Evolutionary conservation across 78 protist species (phyloP).

Genomic region (slime mould (Dictyostelium discoideum)): dicty_2.7 NC_007091.3:2787501-2788000

Average conservation of each 20-base stretch:
- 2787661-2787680: slow-evolving; percentile 35
- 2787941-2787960: background rate
- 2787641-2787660: slow-evolving; percentile 41
- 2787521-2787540: background rate
- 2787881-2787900: background rate
- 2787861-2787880: background rate
- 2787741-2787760: slow-evolving; percentile 2
- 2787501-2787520: background rate
- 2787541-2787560: background rate
- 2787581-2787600: slow-evolving; percentile 18
- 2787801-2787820: background rate
- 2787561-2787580: background rate
- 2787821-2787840: slow-evolving; percentile 1
- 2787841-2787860: background rate
- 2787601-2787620: background rate
- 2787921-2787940: slow-evolving; percentile 19
- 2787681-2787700: slow-evolving; percentile 26
- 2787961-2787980: slow-evolving; percentile 19
- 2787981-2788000: slow-evolving; percentile 36
- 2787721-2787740: background rate
- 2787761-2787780: background rate
- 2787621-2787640: background rate
- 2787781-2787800: background rate
- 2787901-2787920: slow-evolving; percentile 20
- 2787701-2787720: background rate